These are phyloP conservation scores for Epichloe coenophiala DNA, from an alignment of 2,329 filamentous ascomycete species.

Conservation along the genomic window DNA sequence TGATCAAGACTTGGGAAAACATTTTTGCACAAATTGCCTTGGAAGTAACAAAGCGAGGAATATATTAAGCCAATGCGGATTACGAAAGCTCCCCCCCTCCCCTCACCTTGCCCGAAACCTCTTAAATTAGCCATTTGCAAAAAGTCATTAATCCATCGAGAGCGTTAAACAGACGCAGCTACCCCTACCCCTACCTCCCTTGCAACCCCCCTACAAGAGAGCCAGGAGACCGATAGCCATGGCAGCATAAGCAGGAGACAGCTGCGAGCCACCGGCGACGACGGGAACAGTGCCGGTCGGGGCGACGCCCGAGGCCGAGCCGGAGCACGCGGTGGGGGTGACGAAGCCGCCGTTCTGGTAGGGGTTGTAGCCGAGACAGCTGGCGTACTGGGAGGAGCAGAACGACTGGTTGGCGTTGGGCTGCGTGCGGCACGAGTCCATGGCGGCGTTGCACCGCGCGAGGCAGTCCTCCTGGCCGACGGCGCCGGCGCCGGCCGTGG, in stretches of 20 bases:
- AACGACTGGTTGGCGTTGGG: neutral
- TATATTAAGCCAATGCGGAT: too few species aligned
- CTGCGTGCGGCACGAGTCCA: neutral
- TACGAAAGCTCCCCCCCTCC: too few species aligned
- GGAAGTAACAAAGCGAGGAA: too few species aligned
- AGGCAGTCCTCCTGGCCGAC: neutral
- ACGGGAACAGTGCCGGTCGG: neutral
- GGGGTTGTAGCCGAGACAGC: conserved; percentile 2
- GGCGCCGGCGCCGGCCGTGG: too few species aligned
- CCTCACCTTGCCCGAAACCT: too few species aligned
- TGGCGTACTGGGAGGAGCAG: conserved; percentile 1
- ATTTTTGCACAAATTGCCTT: too few species aligned
- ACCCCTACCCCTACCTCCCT: too few species aligned
- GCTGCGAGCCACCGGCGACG: neutral
- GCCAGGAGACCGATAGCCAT: conserved; percentile 1
- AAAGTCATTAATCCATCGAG: too few species aligned
- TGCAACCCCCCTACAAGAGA: neutral
- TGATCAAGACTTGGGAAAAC: too few species aligned
- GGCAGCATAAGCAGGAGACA: conserved; percentile 2
- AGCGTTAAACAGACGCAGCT: too few species aligned
- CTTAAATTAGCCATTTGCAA: too few species aligned
- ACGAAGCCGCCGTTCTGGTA: neutral
- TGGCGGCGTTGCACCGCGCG: neutral
- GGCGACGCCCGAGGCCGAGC: neutral
- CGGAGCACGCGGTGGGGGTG: neutral